A percentile compares a stretch with the other conserved stretches of the same genome.
phyloP scores from a whole-genome alignment of 108 stramenopile genomes.

The Fragilariopsis cylindrus region DNA sequence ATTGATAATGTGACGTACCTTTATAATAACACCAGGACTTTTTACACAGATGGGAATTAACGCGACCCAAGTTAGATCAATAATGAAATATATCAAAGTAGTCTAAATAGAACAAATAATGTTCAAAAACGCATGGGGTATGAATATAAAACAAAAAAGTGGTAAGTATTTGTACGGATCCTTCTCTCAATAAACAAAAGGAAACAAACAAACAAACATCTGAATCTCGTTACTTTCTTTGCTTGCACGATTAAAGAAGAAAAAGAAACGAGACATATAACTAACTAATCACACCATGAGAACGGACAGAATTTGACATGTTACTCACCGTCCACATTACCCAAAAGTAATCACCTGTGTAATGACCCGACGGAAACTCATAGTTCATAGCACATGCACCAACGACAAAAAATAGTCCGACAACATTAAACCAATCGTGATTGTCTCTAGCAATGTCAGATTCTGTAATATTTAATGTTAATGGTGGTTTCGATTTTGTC shows the following conservation, averaged over 20 bases:
- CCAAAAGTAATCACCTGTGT: conserved; percentile 39
- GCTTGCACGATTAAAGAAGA: no score
- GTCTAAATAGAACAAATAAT: conserved; percentile 22
- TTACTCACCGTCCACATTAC: conserved; percentile 40
- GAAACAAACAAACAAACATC: not conserved
- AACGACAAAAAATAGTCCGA: conserved; percentile 47
- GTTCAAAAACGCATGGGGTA: not conserved
- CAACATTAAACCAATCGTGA: conserved; percentile 78
- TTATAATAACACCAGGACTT: conserved; percentile 50
- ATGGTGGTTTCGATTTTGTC: not conserved
- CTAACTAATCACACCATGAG: no score
- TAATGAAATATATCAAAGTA: conserved; percentile 64
- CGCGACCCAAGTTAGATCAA: conserved; percentile 67
- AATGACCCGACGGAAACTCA: conserved; percentile 7
- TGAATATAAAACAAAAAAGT: not conserved
- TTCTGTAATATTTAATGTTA: conserved; percentile 32
- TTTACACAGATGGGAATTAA: conserved; percentile 65
- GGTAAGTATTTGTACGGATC: not conserved
- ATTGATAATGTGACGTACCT: conserved; percentile 18
- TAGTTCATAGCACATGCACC: conserved; percentile 10
- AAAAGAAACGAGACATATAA: no score
- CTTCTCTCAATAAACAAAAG: conserved; percentile 4
- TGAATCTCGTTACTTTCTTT: no score
- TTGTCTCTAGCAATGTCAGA: conserved; percentile 57
- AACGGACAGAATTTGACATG: no score